Evolutionary conservation across 768 basidiomycete genomes (phyloP).

Genomic region (Psilocybe tampanensis): DNA sequence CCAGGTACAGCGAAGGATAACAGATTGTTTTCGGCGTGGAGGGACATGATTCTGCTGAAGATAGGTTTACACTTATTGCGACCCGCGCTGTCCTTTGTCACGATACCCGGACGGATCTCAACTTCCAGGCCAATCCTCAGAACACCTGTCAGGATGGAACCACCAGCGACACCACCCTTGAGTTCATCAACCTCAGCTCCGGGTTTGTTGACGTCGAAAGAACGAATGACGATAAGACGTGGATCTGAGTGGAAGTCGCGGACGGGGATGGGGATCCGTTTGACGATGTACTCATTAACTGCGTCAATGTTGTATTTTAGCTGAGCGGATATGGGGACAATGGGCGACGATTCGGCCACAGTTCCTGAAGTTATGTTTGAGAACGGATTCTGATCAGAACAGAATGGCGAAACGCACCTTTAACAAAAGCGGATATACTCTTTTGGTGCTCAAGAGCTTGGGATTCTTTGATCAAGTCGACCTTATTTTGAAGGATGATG

Average conservation of each 20-base stretch:
- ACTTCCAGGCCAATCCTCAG: conserved; percentile 90
- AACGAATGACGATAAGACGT: conserved; percentile 96
- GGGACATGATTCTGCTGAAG: conserved; percentile 85
- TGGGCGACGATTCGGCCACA: conserved; percentile 95
- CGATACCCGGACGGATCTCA: conserved; percentile 96
- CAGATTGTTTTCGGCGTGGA: conserved; percentile 95
- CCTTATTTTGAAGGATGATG: conserved; percentile 98
- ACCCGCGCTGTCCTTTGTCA: conserved; percentile 91
- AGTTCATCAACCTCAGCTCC: conserved; percentile 96
- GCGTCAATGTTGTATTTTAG: conserved; percentile 99
- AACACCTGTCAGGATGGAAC: conserved; percentile 92
- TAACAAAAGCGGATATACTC: conserved; percentile 94
- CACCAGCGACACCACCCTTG: conserved; percentile 98
- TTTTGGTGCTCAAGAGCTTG: conserved; percentile 96
- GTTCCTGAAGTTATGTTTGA: conserved; percentile 61
- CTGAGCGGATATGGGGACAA: conserved; percentile 98
- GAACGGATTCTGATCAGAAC: neutral
- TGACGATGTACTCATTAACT: conserved; percentile 98
- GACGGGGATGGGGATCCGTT: conserved; percentile 91
- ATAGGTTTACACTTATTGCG: conserved; percentile 93
- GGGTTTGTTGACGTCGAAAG: conserved; percentile 99
- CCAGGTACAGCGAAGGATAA: conserved; percentile 96
- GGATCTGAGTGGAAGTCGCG: conserved; percentile 94
- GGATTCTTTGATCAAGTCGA: conserved; percentile 94
- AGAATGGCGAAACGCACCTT: conserved; percentile 53